phyloP scores from a whole-genome alignment of 2,329 filamentous ascomycete species.

The Cytospora leucostoma region DNA sequence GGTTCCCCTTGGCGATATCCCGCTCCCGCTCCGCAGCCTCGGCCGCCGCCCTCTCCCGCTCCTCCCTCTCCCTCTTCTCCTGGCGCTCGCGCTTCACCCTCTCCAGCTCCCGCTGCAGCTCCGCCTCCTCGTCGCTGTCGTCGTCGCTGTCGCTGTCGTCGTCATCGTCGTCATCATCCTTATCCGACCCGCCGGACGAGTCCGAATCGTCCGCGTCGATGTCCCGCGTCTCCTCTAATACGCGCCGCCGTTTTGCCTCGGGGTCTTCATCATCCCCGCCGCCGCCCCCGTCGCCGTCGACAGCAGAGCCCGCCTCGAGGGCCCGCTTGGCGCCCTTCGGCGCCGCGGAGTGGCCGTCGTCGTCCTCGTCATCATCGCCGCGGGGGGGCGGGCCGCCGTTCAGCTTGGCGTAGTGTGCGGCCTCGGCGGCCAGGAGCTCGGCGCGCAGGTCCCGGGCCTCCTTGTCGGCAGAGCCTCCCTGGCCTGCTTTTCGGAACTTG shows the following conservation, averaged over 20 bases:
- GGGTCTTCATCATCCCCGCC: conserved; percentile 57
- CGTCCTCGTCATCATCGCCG: conserved; percentile 46
- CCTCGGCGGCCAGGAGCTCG: conserved; percentile 87
- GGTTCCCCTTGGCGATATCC: conserved; percentile 91
- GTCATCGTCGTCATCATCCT: conserved; percentile 50
- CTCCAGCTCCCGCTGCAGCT: conserved; percentile 88
- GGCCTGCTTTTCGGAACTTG: conserved; percentile 85
- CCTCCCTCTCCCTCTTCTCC: conserved; percentile 78
- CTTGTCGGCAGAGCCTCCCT: conserved; percentile 78
- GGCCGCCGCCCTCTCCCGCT: conserved; percentile 75
- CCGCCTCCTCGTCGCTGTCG: conserved; percentile 78
- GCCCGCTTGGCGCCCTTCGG: conserved; percentile 62
- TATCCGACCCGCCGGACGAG: conserved; percentile 9
- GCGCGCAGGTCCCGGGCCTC: conserved; percentile 76
- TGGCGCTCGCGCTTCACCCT: conserved; percentile 88
- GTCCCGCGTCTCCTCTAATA: conserved; percentile 84
- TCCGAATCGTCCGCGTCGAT: conserved; percentile 80
- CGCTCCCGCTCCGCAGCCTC: conserved; percentile 83
- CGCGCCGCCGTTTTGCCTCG: conserved; percentile 80
- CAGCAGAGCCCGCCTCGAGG: conserved; percentile 51
- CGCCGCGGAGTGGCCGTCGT: conserved; percentile 28
- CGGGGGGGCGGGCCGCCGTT: conserved; percentile 58
- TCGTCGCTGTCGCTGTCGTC: conserved; percentile 57
- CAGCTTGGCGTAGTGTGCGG: conserved; percentile 83
- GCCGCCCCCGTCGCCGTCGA: conserved; percentile 39